These are phyloP conservation scores for Phialophora chinensis DNA, from an alignment of 2,329 filamentous ascomycete species.

Conservation along the genomic window DNA sequence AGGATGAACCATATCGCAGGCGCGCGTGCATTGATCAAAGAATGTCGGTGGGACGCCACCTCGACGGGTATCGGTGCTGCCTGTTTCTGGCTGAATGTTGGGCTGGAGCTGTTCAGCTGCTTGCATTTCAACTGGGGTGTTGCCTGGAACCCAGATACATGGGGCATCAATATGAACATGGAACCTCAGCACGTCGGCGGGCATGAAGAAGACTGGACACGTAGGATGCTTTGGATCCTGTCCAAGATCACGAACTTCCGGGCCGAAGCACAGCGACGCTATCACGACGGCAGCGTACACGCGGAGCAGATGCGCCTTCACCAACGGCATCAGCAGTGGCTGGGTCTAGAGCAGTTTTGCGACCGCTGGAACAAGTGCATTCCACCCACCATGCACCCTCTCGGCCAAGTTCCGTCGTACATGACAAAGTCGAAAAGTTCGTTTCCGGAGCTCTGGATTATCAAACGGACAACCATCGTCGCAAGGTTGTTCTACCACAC, in stretches of 20 bases:
- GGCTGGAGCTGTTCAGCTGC: slow-evolving; percentile 87
- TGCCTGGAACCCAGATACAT: slow-evolving; percentile 87
- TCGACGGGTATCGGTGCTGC: slow-evolving; percentile 80
- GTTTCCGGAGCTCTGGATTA: slow-evolving; percentile 90
- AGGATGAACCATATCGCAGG: slow-evolving; percentile 91
- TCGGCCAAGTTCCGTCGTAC: slow-evolving; percentile 74
- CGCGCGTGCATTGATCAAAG: slow-evolving; percentile 82
- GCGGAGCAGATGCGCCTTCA: slow-evolving; percentile 67
- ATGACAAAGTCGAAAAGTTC: slow-evolving; percentile 72
- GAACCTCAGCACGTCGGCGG: slow-evolving; percentile 59
- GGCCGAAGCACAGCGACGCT: slow-evolving; percentile 66
- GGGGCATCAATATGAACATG: slow-evolving; percentile 84
- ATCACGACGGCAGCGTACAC: slow-evolving; percentile 63
- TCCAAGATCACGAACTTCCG: slow-evolving; percentile 88
- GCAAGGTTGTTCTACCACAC: slow-evolving; percentile 90
- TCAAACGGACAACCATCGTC: slow-evolving; percentile 80
- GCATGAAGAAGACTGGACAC: slow-evolving; percentile 82
- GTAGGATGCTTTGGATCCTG: slow-evolving; percentile 85
- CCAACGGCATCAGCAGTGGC: slow-evolving; percentile 76
- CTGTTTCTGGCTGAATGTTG: slow-evolving; percentile 93
- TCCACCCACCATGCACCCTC: slow-evolving; percentile 84
- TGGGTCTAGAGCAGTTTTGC: slow-evolving; percentile 76
- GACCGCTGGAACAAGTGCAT: slow-evolving; percentile 80
- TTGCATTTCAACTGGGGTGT: slow-evolving; percentile 85
- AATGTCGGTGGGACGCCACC: slow-evolving; percentile 85